Conservation (phyloP, 2,329 filamentous ascomycete genomes). For the Talaromyces sp. region DNA sequence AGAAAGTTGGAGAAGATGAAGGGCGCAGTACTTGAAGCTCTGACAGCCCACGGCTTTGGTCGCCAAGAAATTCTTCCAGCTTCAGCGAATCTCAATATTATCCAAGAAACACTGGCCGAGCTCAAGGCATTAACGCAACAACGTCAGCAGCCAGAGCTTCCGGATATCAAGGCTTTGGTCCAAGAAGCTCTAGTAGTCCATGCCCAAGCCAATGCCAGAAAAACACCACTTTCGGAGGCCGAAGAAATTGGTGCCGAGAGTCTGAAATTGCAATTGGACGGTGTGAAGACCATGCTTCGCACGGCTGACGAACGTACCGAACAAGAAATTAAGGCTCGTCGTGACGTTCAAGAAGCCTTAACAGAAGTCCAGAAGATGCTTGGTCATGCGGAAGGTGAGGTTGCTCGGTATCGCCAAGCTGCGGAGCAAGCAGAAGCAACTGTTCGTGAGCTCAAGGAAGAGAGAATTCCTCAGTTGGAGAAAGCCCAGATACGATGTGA, state of each 20-base stretch:
- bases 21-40: slow-evolving; percentile 61
- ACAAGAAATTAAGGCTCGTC: slow-evolving; percentile 59
- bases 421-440: slow-evolving; percentile 62
- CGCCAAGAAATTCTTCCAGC: slow-evolving; percentile 24
- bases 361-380: slow-evolving; percentile 69
- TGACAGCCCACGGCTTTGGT: slow-evolving; percentile 48
- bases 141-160: slow-evolving; percentile 33
- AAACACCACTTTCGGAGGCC: slow-evolving; percentile 37
- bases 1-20: slow-evolving; percentile 78
- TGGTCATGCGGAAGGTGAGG: slow-evolving; percentile 60
- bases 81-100: slow-evolving; percentile 35
- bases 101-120: slow-evolving; percentile 39
- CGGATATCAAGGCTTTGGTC: slow-evolving; percentile 60
- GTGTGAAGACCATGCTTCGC: slow-evolving; percentile 66
- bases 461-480: slow-evolving; percentile 65
- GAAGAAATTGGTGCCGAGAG: slow-evolving; percentile 50
- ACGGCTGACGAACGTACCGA: slow-evolving; percentile 62
- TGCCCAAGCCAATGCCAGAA: slow-evolving; percentile 48
- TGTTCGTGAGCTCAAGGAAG: slow-evolving; percentile 63
- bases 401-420: slow-evolving; percentile 45
- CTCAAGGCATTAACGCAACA: slow-evolving; percentile 26
- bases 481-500: slow-evolving; percentile 61
- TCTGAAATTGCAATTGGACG: slow-evolving; percentile 57
- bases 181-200: slow-evolving; percentile 56
- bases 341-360: slow-evolving; percentile 67